These are phyloP conservation scores for Neocallimastix lanati DNA, from an alignment of 192 early-diverging fungal genomes.

Conservation along the genomic window DNA sequence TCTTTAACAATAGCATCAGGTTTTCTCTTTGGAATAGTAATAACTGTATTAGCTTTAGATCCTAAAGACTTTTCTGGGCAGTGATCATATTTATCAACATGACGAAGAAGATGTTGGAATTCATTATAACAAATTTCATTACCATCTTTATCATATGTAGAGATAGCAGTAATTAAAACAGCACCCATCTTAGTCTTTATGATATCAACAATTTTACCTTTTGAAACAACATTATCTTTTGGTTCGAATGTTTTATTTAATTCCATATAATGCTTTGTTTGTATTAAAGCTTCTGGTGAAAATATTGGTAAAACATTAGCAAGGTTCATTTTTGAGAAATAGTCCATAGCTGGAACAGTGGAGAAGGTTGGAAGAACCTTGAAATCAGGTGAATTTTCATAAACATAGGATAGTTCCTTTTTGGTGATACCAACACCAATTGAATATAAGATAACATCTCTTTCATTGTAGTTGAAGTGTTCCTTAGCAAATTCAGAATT, in stretches of 20 bases:
- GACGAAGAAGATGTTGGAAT: constrained; percentile 86
- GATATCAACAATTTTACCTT: constrained; percentile 68
- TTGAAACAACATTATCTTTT: constrained; percentile 56
- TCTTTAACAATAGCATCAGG: constrained; percentile 69
- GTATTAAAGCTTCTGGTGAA: constrained; percentile 31
- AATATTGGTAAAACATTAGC: constrained; percentile 2
- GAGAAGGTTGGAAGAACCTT: constrained; percentile 78
- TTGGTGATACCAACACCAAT: constrained; percentile 83
- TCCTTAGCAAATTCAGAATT: constrained; percentile 16
- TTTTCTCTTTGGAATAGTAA: constrained; percentile 58
- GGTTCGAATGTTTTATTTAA: constrained; percentile 74
- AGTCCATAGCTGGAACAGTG: constrained; percentile 64
- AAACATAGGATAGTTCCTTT: constrained; percentile 71
- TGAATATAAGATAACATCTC: constrained; percentile 86
- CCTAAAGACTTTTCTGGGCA: constrained; percentile 52
- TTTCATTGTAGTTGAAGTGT: constrained; percentile 57
- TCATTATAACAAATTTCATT: constrained; percentile 70
- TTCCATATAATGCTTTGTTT: constrained; percentile 94
- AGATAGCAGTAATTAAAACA: constrained; percentile 61
- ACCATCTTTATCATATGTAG: constrained; percentile 52
- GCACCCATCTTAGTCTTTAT: constrained; percentile 95
- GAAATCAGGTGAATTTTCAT: constrained; percentile 77
- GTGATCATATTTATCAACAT: constrained; percentile 68
- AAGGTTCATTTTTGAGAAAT: neutral
- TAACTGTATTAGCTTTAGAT: constrained; percentile 53